Conservation (phyloP, 306 rosid species). For the Betula pendula region DNA sequence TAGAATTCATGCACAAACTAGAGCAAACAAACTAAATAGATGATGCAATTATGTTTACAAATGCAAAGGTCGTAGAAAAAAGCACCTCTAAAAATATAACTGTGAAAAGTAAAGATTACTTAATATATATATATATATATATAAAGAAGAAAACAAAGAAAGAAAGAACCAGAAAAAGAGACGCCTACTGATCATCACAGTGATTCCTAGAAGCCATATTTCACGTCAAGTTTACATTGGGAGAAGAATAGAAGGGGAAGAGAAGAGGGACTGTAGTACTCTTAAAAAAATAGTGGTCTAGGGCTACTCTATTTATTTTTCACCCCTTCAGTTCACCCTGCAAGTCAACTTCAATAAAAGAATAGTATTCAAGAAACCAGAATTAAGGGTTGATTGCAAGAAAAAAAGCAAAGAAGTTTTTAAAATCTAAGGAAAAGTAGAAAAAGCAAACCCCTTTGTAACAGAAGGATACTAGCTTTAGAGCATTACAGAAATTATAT, state of each 20-base stretch:
- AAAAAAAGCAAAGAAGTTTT: not conserved
- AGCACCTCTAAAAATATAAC: not conserved
- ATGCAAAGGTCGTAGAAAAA: not conserved
- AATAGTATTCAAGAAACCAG: not conserved
- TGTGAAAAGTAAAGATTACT: too few relatives aligned
- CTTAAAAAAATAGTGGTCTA: not conserved
- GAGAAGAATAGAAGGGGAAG: not conserved
- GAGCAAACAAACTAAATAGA: not conserved
- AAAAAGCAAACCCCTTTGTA: not conserved
- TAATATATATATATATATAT: too few relatives aligned
- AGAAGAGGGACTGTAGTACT: not conserved
- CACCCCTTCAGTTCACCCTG: not conserved
- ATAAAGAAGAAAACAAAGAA: not conserved
- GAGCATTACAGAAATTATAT: not conserved
- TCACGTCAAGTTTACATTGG: not conserved
- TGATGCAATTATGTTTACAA: not conserved
- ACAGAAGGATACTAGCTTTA: not conserved
- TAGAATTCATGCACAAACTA: not conserved
- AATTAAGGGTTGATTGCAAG: not conserved
- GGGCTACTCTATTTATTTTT: not conserved
- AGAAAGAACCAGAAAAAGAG: not conserved
- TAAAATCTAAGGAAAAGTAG: not conserved
- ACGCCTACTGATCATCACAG: too few relatives aligned
- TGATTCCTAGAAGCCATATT: not conserved
- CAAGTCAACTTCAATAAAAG: not conserved